Base-by-base conservation (phyloP, 495 filamentous ascomycete species). In the Penicillium bovifimosum region DNA sequence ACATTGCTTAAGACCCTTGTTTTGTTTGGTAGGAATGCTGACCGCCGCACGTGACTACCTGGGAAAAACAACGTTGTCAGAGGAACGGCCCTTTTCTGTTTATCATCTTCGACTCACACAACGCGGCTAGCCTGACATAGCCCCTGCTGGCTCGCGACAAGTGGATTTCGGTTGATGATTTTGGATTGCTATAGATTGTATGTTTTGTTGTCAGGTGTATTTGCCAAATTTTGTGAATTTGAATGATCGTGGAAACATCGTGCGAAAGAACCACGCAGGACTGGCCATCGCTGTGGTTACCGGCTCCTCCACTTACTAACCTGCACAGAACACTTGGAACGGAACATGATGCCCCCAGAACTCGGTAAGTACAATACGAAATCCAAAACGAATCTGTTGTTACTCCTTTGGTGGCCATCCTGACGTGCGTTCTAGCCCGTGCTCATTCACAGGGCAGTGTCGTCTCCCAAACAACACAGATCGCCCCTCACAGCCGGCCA, bases 391-490 rank as follows among this genome's bases (percentile, higher is more conserved):
- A 39, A 8, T 41, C 29, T 42, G 18, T 40, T 41, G 13, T 35
- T 6, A 40, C 46, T 24, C 17, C 33, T 24, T 49, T 20, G 16
- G 26, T 34, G 31, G 11, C 16, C n/a, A 28, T 48, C 28, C 42
- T 41, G 24, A 33, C 38, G 29, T 42, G 33, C 43, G n/a, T 45
- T 24, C 17, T 46, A 65, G 62, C 47, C 44, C 63, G 63, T 45
- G 61, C 58, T 43, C 60, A 59, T 41, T 66, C 63, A 28, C 63
- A 66, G 54, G 60, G 63, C 40, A 66, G 63, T 39, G 48, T 50
- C 17, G 58, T 63, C 43, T 75, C 73, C 44, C 73, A 76, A 52
- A 61, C 68, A 16, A 72, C 72, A 48, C 55, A 72, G 26, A 67
- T 64, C 52, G 56, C 61, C 32, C 63, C 68, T 13, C 67, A 60